Percentiles rank a stretch among this genome's conserved stretches.
Evolutionary conservation across 1,139 yeast species (phyloP).

Genomic region (Sugiyamaella sp.): DNA sequence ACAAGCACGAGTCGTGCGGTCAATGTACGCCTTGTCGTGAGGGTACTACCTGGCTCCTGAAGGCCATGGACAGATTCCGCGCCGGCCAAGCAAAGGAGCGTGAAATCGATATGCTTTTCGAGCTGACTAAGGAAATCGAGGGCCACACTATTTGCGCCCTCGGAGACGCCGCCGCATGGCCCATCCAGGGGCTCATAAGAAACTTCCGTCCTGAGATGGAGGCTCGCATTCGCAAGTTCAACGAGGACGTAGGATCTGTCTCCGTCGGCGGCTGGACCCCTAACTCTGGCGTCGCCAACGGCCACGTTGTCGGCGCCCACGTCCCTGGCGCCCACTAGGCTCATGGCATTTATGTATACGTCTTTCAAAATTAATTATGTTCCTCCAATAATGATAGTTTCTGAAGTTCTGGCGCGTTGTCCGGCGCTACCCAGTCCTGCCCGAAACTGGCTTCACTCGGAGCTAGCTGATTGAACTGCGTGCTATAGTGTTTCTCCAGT

Average conservation of each 20-base stretch:
- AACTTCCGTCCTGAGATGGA: conserved; percentile 81
- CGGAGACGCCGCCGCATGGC: conserved; percentile 95
- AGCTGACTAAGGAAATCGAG: conserved; percentile 80
- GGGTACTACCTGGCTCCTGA: conserved; percentile 84
- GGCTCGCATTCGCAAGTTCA: conserved; percentile 63
- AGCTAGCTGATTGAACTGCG: too few relatives aligned
- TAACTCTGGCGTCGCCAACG: conserved; percentile 62
- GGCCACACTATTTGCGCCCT: conserved; percentile 91
- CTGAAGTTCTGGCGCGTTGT: neutral
- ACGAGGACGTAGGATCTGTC: conserved; percentile 49
- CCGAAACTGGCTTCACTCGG: too few relatives aligned
- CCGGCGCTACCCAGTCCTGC: too few relatives aligned
- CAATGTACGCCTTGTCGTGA: conserved; percentile 96
- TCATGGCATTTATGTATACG: conserved; percentile 1
- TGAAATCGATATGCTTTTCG: conserved; percentile 81
- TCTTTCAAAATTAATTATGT: neutral
- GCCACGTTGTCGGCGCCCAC: conserved; percentile 66
- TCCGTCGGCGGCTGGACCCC: conserved; percentile 79
- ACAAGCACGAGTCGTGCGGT: conserved; percentile 91
- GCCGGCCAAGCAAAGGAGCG: conserved; percentile 76
- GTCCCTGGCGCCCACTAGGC: conserved; percentile 33
- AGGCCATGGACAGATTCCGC: conserved; percentile 80
- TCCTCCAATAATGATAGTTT: neutral
- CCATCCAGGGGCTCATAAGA: conserved; percentile 81
- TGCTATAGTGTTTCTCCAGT: too few relatives aligned